These are phyloP conservation scores for Hymenochaete sp. DNA, from an alignment of 1,284 basidiomycete species.

Conservation along the genomic window DNA sequence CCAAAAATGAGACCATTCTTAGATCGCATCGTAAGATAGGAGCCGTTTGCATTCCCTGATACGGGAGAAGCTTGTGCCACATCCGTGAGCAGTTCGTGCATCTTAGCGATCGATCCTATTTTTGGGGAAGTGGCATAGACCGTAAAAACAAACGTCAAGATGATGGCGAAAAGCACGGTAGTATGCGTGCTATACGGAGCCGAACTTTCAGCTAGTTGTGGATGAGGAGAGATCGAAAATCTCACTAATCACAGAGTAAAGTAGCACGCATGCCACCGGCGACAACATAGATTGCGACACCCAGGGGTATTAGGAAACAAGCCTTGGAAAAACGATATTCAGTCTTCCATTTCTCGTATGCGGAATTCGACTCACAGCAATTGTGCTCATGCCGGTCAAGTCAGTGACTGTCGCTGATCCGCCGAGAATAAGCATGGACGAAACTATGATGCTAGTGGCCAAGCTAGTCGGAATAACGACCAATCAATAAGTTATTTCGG, in stretches of 20 bases:
- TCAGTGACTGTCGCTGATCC: conserved; percentile 53
- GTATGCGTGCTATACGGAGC: conserved; percentile 56
- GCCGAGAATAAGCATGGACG: conserved; percentile 51
- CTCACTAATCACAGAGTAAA: conserved; percentile 45
- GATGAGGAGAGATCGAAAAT: conserved; percentile 20
- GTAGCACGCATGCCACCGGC: conserved; percentile 41
- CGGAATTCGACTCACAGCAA: conserved; percentile 33
- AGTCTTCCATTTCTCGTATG: not conserved
- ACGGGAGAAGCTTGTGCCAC: conserved; percentile 40
- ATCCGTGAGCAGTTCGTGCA: conserved; percentile 43
- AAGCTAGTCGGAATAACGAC: conserved; percentile 31
- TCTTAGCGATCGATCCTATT: conserved; percentile 43
- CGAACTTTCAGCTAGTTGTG: not conserved
- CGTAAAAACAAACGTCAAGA: conserved; percentile 55
- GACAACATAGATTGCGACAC: conserved; percentile 49
- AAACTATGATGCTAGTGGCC: conserved; percentile 56
- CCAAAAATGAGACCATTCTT: conserved; percentile 82
- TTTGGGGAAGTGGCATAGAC: conserved; percentile 63
- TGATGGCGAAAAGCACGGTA: conserved; percentile 72
- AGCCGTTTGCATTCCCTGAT: conserved; percentile 49
- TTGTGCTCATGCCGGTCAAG: conserved; percentile 47
- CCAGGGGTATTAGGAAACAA: conserved; percentile 54
- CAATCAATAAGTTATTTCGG: not conserved
- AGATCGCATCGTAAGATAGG: conserved; percentile 72
- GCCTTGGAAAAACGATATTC: conserved; percentile 36